Percentiles rank a stretch among this genome's conserved stretches.
Conservation (phyloP, 192 early-diverging fungal genomes). For the Entrophospora sp. region DNA sequence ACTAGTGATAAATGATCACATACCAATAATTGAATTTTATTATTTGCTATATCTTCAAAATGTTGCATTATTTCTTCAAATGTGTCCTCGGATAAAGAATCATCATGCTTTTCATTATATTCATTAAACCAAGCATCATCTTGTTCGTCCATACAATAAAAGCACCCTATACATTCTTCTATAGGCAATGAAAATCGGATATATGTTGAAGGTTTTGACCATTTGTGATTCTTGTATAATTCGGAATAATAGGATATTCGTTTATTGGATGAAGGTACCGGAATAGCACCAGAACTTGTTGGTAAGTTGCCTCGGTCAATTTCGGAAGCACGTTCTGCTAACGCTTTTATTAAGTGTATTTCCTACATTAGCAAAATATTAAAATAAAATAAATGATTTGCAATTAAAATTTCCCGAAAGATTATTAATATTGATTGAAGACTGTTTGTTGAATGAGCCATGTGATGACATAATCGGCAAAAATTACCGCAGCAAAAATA, state of each 20-base stretch:
- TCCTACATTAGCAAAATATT: no score
- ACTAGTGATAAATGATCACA: no score
- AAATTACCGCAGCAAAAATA: not conserved
- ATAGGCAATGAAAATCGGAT: slow-evolving; percentile 82
- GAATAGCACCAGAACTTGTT: slow-evolving; percentile 76
- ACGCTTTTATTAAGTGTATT: not conserved
- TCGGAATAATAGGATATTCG: slow-evolving; percentile 56
- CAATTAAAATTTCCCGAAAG: no score
- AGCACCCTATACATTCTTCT: slow-evolving; percentile 78
- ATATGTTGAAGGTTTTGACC: slow-evolving; percentile 63
- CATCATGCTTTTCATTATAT: slow-evolving; percentile 31
- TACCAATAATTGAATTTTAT: not conserved
- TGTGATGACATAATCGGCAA: slow-evolving; percentile 6
- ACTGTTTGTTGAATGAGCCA: no score
- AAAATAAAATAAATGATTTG: no score
- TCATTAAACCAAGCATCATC: slow-evolving; percentile 64
- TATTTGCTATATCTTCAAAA: slow-evolving; percentile 45
- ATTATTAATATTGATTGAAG: no score
- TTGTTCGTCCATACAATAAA: slow-evolving; percentile 84
- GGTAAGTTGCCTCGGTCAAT: slow-evolving; percentile 43
- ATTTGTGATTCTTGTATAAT: slow-evolving; percentile 58
- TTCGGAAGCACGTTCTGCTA: not conserved
- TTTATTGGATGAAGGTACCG: slow-evolving; percentile 75
- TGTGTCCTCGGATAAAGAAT: slow-evolving; percentile 19
- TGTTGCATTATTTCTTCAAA: slow-evolving; percentile 68